Base-by-base conservation (phyloP, 495 filamentous ascomycete species). In the Tetracladium setigerum region DNA sequence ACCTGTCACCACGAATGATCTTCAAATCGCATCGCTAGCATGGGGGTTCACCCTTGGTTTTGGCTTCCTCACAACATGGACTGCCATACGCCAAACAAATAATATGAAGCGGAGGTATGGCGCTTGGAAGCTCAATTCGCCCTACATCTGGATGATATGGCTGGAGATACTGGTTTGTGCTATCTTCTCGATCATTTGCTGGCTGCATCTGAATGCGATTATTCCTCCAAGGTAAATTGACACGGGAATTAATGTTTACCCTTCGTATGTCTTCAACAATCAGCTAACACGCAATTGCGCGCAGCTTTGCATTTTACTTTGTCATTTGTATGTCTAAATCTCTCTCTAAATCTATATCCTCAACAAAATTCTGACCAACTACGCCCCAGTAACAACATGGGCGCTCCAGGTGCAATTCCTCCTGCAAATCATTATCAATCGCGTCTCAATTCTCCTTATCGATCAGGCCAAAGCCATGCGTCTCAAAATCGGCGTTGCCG, bases 41-140 rank as follows among this genome's bases (percentile, higher is more conserved):
- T 62, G 54, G 44, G 67, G 67, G 8, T 69, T 69, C 33, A 67
- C 67, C 10, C 38, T 70, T 22, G 65, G 67, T 2, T 66, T 69
- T 30, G 67, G 67, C 2, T 54, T 62, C 41, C 52, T 68, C 40
- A 70, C 66, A 38, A 60, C 60, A 52, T 69, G 66, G 66, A 58
- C 50, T 19, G 55, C 55, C 37, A 38, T 49, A 41, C 35, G 47
- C 2, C 55, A 57, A 34, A 57, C 55, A 3, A 36, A 24, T 24
- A 33, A 36, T 27, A 47, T 57, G 31, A 41, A 43, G 10, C 9
- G 34, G 15, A 27, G 36, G 32, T 38, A 39, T 47, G 44, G 44
- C 13, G 17, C 27, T 9, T 18, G 34, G n/a, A 39, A 30, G 15
- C 18, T 22, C 11, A 18, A 38, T 31, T 38, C 32, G 12, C 32